Conservation (phyloP, 2,329 filamentous ascomycete species). For the Cercospora zeina region DNA sequence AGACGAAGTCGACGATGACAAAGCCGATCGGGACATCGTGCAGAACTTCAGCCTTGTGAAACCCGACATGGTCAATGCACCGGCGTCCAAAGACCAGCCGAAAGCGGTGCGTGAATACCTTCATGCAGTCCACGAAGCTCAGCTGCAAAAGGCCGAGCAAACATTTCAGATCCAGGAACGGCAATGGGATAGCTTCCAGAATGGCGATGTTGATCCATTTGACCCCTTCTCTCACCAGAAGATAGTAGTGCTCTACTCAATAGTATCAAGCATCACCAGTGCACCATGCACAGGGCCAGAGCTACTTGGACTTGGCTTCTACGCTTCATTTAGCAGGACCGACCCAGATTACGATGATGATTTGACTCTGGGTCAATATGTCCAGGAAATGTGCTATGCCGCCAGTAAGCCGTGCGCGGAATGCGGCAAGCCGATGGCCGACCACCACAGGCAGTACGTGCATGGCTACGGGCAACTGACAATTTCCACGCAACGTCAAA, state of each 20-base stretch:
- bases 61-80: slow-evolving; percentile 91
- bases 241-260: slow-evolving; percentile 89
- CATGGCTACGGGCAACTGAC: slow-evolving; percentile 94
- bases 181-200: slow-evolving; percentile 94
- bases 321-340: slow-evolving; percentile 75
- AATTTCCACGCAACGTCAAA: slow-evolving; percentile 78
- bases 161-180: slow-evolving; percentile 92
- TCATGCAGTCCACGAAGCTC: slow-evolving; percentile 91
- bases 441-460: slow-evolving; percentile 95
- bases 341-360: slow-evolving; percentile 73
- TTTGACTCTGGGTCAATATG: slow-evolving; percentile 90
- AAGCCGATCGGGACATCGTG: slow-evolving; percentile 30
- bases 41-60: slow-evolving; percentile 82
- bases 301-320: slow-evolving; percentile 87
- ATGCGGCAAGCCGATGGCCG: slow-evolving; percentile 83
- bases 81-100: slow-evolving; percentile 79
- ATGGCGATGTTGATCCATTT: slow-evolving; percentile 84
- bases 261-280: slow-evolving; percentile 89
- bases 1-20: slow-evolving; percentile 40
- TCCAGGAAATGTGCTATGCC: slow-evolving; percentile 80
- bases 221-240: slow-evolving; percentile 96
- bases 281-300: slow-evolving; percentile 91
- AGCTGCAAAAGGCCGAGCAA: slow-evolving; percentile 92
- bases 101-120: slow-evolving; percentile 89
- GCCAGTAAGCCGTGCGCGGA: slow-evolving; percentile 76